These are phyloP conservation scores for Antitrichia curtipendula DNA, from an alignment of 225 moss, liverwort and hornwort species.

Conservation along the genomic window DNA sequence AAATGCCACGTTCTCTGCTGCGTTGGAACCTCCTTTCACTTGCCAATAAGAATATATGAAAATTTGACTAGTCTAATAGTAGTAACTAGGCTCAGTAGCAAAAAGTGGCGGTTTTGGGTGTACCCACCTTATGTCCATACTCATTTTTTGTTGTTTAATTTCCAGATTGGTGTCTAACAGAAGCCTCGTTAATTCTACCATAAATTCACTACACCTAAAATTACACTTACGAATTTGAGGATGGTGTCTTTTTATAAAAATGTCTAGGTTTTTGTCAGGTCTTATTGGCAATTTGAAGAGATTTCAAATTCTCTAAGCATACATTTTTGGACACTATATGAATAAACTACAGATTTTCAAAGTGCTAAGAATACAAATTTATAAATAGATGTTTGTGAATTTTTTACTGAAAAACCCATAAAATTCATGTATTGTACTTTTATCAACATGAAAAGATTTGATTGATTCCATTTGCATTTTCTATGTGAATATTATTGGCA, in stretches of 20 bases:
- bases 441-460: too few species aligned
- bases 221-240: background rate
- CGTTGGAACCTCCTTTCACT: too few species aligned
- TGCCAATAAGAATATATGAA: too few species aligned
- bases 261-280: background rate
- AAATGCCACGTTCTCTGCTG: too few species aligned
- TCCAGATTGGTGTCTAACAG: rapidly evolving
- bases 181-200: background rate
- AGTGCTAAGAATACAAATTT: background rate
- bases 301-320: background rate
- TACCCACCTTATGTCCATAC: too few species aligned
- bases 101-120: too few species aligned
- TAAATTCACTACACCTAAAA: background rate
- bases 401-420: background rate
- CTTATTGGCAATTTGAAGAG: too few species aligned
- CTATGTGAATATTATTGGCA: too few species aligned
- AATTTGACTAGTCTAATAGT: too few species aligned
- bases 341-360: background rate
- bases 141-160: background rate
- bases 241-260: background rate
- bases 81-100: too few species aligned
- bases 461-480: too few species aligned
- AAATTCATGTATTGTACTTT: too few species aligned
- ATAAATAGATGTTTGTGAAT: background rate
- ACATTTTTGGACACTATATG: background rate